Conservation (phyloP, 805 yeast species). For the Hanseniaspora hatyaiensis region DNA sequence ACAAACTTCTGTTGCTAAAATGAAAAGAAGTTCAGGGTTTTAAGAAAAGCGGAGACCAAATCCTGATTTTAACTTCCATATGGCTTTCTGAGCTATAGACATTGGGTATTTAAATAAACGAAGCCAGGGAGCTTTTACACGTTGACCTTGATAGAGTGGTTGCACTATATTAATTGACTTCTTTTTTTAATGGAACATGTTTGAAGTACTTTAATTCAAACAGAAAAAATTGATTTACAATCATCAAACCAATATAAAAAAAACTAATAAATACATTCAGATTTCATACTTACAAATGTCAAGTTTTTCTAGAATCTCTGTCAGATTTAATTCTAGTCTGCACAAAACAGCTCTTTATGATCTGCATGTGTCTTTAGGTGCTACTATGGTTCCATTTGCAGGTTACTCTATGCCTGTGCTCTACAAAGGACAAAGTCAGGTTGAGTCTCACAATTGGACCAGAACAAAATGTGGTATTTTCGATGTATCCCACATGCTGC, state of each 20-base stretch:
- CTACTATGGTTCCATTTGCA: slow-evolving; percentile 90
- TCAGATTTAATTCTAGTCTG: slow-evolving; percentile 29
- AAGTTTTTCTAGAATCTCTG: slow-evolving; percentile 15
- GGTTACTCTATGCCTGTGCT: slow-evolving; percentile 94
- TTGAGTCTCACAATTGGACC: slow-evolving; percentile 92
- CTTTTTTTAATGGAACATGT: no score
- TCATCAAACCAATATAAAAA: background rate
- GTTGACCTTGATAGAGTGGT: no score
- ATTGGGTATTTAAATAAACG: no score
- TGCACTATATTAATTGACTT: no score
- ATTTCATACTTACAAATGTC: background rate
- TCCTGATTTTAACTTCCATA: no score
- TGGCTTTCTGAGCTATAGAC: no score
- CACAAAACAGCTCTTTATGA: slow-evolving; percentile 71
- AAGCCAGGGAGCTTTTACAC: no score
- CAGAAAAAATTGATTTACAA: no score
- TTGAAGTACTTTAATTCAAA: no score
- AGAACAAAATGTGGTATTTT: slow-evolving; percentile 78
- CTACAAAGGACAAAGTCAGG: slow-evolving; percentile 73
- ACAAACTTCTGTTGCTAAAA: no score
- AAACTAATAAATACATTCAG: background rate
- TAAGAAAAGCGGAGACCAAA: no score
- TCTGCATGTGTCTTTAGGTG: slow-evolving; percentile 66
- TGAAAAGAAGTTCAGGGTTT: no score
- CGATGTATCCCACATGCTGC: slow-evolving; percentile 96